Base-by-base conservation (phyloP, 371 early-diverging fungal species). In the Mucor circinelloides region DNA sequence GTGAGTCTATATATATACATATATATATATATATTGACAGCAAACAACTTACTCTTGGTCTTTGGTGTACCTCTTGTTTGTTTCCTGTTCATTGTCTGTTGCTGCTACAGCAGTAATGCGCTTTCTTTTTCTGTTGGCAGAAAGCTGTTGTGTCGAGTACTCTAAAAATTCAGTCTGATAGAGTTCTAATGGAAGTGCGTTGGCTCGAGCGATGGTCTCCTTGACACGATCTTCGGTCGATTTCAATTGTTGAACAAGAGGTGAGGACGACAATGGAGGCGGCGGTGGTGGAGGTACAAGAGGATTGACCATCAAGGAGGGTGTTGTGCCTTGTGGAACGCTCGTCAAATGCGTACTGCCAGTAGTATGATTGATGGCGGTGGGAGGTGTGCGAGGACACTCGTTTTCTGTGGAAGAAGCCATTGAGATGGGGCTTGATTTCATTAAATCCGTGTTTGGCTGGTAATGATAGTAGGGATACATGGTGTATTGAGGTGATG, bases 101-200 rank as follows among this genome's bases (percentile, higher is more conserved):
- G 19, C 30, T 52, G 55, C 63, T n/a, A n/a, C n/a, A n/a, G n/a
- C n/a, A n/a, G n/a, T n/a, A 19, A 54, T 61, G 10, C 74, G 68
- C 56, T 64, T 71, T 58, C 76, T 44, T 60, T 79, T 78, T 38
- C 19, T 15, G 21, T 67, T 64, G n/a, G 60, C 67, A 48, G 63
- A 63, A 23, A 62, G 70, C 27, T 70, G 50, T n/a, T 70, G 71
- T 25, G 75, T 78, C 2, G 77, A 76, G 60, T 81, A 81, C 48
- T 81, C 77, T 38, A 78, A 74, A 52, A 81, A 81, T 42, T 81
- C 75, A 23, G 81, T 78, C 38, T 72, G 72, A 55, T 75, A 73
- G 56, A 81, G 78, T 13, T 78, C 78, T n/a, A 71, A 73, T 19
- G 81, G 81, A 12, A 81, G 55, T 31, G 70, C 70, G 66, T 75